Evolutionary conservation across 805 yeast genomes (phyloP).

Genomic region (Naumovozyma castellii): DNA sequence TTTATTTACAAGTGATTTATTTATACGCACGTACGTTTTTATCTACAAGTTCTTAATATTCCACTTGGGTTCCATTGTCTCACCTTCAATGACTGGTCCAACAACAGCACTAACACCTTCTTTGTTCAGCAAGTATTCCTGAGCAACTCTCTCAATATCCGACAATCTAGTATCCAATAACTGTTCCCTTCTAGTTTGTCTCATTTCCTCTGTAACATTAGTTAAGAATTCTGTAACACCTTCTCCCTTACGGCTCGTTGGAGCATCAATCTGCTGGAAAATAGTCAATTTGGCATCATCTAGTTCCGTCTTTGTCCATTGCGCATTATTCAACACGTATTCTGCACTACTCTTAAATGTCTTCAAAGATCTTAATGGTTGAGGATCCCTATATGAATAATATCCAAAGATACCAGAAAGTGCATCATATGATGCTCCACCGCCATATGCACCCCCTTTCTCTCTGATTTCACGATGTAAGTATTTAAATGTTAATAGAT

Average conservation of each 20-base stretch:
- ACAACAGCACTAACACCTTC: constrained; percentile 12
- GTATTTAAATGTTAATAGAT: constrained; percentile 69
- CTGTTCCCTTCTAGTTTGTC: constrained; percentile 68
- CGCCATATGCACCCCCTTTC: constrained; percentile 97
- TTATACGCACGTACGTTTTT: background rate
- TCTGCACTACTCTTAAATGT: constrained; percentile 47
- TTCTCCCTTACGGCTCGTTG: constrained; percentile 69
- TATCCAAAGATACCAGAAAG: constrained; percentile 69
- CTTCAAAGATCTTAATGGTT: constrained; percentile 57
- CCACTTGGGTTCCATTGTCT: constrained; percentile 13
- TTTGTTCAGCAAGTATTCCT: constrained; percentile 37
- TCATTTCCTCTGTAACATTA: constrained; percentile 67
- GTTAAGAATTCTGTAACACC: constrained; percentile 58
- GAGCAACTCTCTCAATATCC: constrained; percentile 59
- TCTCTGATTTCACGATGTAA: constrained; percentile 87
- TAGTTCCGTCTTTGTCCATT: constrained; percentile 54
- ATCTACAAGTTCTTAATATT: constrained; percentile 8
- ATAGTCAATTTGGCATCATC: constrained; percentile 86
- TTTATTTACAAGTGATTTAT: background rate
- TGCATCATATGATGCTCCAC: constrained; percentile 79
- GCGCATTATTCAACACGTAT: constrained; percentile 35
- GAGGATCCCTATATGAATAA: constrained; percentile 92
- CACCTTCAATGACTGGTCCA: constrained; percentile 13
- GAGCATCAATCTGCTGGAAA: constrained; percentile 89
- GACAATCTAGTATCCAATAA: constrained; percentile 54